Evolutionary conservation across 768 basidiomycete species (phyloP), one percentile per base, ranked within the genome.

Genomic region (Cantharellus cinnabarinus): DNA sequence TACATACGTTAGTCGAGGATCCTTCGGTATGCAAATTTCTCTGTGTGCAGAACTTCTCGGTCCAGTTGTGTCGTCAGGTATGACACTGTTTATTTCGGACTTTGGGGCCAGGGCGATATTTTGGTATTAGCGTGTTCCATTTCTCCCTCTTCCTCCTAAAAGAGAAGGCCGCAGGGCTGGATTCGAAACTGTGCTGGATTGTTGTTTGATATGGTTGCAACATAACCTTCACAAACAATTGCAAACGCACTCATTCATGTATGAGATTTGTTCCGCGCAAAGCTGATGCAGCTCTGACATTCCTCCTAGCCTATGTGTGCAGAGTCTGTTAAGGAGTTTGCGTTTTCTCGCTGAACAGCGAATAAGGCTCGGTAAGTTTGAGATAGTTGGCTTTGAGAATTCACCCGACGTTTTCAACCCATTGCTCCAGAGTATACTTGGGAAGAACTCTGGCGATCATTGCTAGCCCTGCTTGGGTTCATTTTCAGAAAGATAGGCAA

Each of bases 191-290:
- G 59, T 84, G 34, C 65, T 85, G n/a, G 82, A 85, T 66, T 82
- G 79, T 59, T 81, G 79, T 63, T 72, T 81, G 3, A 70, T 85
- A 10, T 85, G 81, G 81, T 67, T 83, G 37, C 77, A 80, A 15
- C 82, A 85, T 63, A 83, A 83, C 65, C 68, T 85, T 39, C 79
- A 83, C 59, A 81, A 76, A 63, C 75, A 71, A 38, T 68, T 84
- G 3, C 79, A 83, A 60, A 74, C 77, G 0, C 70, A 73, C 38
- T 75, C 76, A 3, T 83, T 82, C 63, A 68, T 72, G 83, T 81
- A 63, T 51, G 79, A 68, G 7, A 40, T 57, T 42, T 57, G 52
- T 48, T 14, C 14, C 39, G 14, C 5, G 39, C 42, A 14, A 57
- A 40, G 20, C 20, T 35, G 10, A 57, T 57, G 56, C 52, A 54